Conservation (phyloP, 1,284 basidiomycete genomes). For the Tilletia caries region DNA sequence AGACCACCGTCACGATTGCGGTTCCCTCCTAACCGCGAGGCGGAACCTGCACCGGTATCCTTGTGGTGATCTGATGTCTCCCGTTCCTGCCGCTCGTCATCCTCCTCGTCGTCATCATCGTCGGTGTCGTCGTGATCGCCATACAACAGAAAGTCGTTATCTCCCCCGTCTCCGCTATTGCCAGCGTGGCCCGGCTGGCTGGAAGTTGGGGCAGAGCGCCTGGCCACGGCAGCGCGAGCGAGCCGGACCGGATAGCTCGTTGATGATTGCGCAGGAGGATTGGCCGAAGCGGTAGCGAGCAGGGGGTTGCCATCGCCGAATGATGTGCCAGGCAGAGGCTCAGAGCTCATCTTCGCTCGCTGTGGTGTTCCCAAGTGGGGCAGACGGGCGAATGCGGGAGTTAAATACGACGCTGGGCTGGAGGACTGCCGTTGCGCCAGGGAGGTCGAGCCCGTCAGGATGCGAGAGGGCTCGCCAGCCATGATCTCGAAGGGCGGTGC, state of each 20-base stretch:
- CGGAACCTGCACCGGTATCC: neutral
- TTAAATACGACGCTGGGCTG: neutral
- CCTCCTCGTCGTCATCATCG: conserved; percentile 1
- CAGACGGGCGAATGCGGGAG: neutral
- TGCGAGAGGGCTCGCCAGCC: neutral
- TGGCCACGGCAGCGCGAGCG: too few relatives aligned
- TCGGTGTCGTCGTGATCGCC: neutral
- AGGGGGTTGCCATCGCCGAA: neutral
- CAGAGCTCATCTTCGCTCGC: neutral
- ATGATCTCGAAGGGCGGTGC: neutral
- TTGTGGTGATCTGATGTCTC: neutral
- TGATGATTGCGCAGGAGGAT: too few relatives aligned
- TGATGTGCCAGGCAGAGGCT: neutral
- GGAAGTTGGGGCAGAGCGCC: too few relatives aligned
- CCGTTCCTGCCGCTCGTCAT: neutral
- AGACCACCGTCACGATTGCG: too few relatives aligned
- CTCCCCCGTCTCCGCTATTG: too few relatives aligned
- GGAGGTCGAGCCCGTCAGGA: neutral
- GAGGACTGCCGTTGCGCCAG: neutral
- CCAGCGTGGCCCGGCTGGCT: too few relatives aligned
- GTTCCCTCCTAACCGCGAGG: neutral
- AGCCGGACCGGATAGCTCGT: too few relatives aligned
- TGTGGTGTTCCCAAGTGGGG: neutral
- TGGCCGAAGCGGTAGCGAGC: too few relatives aligned
- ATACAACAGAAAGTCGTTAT: neutral